phyloP scores from a whole-genome alignment of 1,139 yeast species.

The Debaryomycetaceae sp. region DNA sequence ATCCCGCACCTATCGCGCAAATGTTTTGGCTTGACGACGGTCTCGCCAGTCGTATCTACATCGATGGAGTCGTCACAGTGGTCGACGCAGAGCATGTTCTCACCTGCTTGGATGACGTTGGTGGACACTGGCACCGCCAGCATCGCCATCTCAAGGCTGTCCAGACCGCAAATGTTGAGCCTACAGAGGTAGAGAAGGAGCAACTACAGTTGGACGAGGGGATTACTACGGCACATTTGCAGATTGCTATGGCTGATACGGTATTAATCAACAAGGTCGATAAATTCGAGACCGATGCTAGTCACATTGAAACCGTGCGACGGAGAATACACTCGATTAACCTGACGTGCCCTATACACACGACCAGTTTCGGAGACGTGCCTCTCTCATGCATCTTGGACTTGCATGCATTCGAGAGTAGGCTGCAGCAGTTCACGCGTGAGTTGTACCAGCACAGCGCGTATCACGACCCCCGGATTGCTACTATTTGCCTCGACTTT shows the following conservation, averaged over 20 bases:
- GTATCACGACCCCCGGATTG: constrained; percentile 44
- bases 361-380: constrained; percentile 66
- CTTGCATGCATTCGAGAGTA: constrained; percentile 65
- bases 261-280: constrained; percentile 74
- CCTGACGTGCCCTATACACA: constrained; percentile 52
- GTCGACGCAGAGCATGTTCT: constrained; percentile 67
- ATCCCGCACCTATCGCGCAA: constrained; percentile 91
- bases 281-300: constrained; percentile 14
- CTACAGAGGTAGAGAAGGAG: constrained; percentile 24
- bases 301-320: constrained; percentile 12
- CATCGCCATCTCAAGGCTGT: constrained; percentile 16
- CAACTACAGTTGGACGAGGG: constrained; percentile 27
- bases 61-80: constrained; percentile 92
- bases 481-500: constrained; percentile 50
- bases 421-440: constrained; percentile 4
- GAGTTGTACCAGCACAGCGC: constrained; percentile 10
- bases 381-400: constrained; percentile 52
- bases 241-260: constrained; percentile 82
- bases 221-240: constrained; percentile 77
- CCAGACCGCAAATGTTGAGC: constrained; percentile 14
- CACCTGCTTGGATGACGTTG: constrained; percentile 58
- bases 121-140: constrained; percentile 52
- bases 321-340: constrained; percentile 49
- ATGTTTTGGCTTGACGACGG: constrained; percentile 98
- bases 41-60: constrained; percentile 67